Evolutionary conservation across 371 early-diverging fungal genomes (phyloP).

Genomic region (Rhizopus delemar): DNA sequence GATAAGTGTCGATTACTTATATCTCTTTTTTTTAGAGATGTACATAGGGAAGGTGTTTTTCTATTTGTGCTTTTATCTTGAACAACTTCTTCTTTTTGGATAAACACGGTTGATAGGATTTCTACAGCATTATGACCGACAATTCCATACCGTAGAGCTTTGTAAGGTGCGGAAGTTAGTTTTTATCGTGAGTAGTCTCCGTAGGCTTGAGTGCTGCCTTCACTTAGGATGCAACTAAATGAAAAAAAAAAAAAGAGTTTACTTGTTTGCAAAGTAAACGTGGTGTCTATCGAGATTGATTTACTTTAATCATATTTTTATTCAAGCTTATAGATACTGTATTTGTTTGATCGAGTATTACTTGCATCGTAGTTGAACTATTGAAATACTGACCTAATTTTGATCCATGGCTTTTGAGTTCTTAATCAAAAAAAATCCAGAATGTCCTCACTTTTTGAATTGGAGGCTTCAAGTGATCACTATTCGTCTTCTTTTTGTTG

Average conservation of each 20-base stretch:
- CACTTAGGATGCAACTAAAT: not conserved
- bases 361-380: not conserved
- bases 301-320: conserved; percentile 1
- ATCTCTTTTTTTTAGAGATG: no score
- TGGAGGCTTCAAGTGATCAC: conserved; percentile 5
- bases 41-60: conserved; percentile 4
- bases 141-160: not conserved
- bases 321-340: conserved; percentile 4
- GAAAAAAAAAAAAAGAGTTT: conserved; percentile 5
- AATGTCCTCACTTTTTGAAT: conserved; percentile 3
- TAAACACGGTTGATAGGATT: not conserved
- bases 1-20: no score
- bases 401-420: conserved; percentile 4
- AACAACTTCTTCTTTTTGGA: not conserved
- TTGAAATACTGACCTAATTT: conserved; percentile 4
- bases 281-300: conserved; percentile 6
- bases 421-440: conserved; percentile 5
- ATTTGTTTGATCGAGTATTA: conserved; percentile 4
- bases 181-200: conserved; percentile 1
- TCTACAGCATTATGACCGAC: not conserved
- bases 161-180: not conserved
- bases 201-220: conserved; percentile 2
- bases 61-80: not conserved
- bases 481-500: conserved; percentile 4
- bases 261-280: conserved; percentile 6